Base-by-base conservation (phyloP, 1,284 basidiomycete genomes). In the Cryptococcus floricola region DNA sequence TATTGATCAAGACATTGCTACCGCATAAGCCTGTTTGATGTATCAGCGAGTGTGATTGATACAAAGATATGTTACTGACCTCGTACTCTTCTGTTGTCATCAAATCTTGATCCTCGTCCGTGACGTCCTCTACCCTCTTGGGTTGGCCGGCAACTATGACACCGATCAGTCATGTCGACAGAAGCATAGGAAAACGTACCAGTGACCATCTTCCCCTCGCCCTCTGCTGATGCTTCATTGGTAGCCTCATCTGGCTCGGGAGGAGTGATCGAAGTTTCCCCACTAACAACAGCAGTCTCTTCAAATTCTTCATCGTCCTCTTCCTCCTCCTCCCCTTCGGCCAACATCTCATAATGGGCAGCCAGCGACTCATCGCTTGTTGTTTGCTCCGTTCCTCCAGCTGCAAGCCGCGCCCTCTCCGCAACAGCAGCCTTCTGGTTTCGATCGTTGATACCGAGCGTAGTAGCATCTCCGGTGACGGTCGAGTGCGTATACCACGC, bases 401-500 rank as follows among this genome's bases (percentile, higher is more conserved):
- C 18, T 5, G 27, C 10, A 43, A 34, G 23, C 45, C 53, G 50
- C 45, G 31, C 50, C 16, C 54, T 47, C 52, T 49, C 46, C 48
- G 38, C 57, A 23, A 53, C 37, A 47, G 38, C 45, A 31, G 52
- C 42, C 5, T 31, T 54, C 8, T 37, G 19, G 31, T 49, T 49
- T n/a, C 19, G 39, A 47, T 50, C 50, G 39, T 48, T 60, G 50
- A 48, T 67, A 8, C 93, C 94, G 28, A 95, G 80, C 18, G 90
- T 87, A 0, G 94, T 97, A 60, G 89, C 79, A 65, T 94, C 87
- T 18, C 92, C 93, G 13, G 91, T 88, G 62, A 98, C 89, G 4
- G 95, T 98, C 72, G 91, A 94, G 73, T 90, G 87, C 60, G 92
- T 81, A 78, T 96, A 89, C 95, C 95, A 98, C 9, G 87, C 82